A percentile compares a stretch with the other conserved stretches of the same genome.
Evolutionary conservation across 495 filamentous ascomycete genomes (phyloP).

Genomic region (Oidiodendron maius): DNA sequence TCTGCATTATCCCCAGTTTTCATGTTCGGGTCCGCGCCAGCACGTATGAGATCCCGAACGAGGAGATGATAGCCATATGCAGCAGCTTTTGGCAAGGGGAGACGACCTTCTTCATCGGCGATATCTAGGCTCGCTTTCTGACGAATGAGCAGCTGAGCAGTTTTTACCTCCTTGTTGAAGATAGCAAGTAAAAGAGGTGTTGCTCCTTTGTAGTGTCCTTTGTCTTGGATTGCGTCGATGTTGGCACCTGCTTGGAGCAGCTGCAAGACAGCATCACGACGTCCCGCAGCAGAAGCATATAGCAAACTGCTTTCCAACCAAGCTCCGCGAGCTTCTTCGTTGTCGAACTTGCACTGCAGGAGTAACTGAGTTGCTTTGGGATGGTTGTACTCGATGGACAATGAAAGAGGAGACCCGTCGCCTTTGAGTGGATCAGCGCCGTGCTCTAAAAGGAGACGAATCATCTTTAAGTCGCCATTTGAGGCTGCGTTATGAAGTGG

Average conservation of each 20-base stretch:
- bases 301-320: constrained; percentile 3
- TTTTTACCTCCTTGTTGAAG: constrained; percentile 3
- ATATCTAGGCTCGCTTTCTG: constrained; percentile 8
- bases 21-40: constrained; percentile 7
- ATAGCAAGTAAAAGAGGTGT: constrained; percentile 23
- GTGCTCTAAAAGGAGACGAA: constrained; percentile 10
- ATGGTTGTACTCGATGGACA: constrained; percentile 5
- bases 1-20: constrained; percentile 25
- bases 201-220: constrained; percentile 21
- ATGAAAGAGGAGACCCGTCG: background rate
- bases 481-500: constrained; percentile 10
- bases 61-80: constrained; percentile 7
- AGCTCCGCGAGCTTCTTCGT: background rate
- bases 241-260: constrained; percentile 25
- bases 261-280: constrained; percentile 15
- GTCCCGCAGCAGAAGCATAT: background rate
- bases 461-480: background rate
- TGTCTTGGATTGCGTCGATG: constrained; percentile 22
- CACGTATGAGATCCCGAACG: constrained; percentile 9
- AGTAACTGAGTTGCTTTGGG: constrained; percentile 5
- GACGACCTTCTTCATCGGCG: constrained; percentile 1
- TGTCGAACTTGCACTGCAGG: background rate
- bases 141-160: constrained; percentile 11
- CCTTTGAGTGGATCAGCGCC: constrained; percentile 20
- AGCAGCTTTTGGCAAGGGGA: constrained; percentile 6